Evolutionary conservation across 1,284 basidiomycete genomes (phyloP), one percentile per base, ranked within the genome.

Genomic region (Ganoderma sinense): DNA sequence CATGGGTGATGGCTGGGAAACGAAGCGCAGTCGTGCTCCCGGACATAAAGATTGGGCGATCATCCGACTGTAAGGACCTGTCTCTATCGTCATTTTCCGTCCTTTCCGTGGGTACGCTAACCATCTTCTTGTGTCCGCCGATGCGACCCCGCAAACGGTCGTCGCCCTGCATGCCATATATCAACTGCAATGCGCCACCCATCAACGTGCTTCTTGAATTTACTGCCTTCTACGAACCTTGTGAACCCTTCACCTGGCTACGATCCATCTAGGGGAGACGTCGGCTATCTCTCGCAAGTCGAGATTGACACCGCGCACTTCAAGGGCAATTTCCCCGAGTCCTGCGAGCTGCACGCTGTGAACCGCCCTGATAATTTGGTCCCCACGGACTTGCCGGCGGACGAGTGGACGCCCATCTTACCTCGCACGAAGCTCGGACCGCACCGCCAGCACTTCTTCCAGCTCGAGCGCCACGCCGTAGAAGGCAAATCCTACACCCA

Each of bases 1-100:
- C 78, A 99, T 99, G 97, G 92, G 96, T 20, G 97, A 99, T 79
- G 97, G 98, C 7, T 99, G 97, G 98, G 97, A 99, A 82, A 99
- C 97, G 1, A 95, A 94, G 79, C 89, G 98, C 67, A 97, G 93
- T 75, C 87, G 97, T 64, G 84, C 85, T 56, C 85, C 88, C 66
- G 91, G 91, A 62, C 92, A 98, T 77, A 94, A 91, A 69, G 97
- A 99, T 77, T 98, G 95, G 94, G 93, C 90, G 4, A 88, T 99
- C 68, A 91, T 98, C 73, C 93, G 92, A 82, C 85, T 99, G 93
- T 96, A 78, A 81, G 59, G n/a, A 59, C 92, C 84, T 43, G 18
- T 51, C 23, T 36, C 60, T 51, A 41, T n/a, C 59, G 33, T 61
- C 39, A 36, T 36, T 39, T 26, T 14, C 60, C 40, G 60, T 23